Evolutionary conservation across 2,329 filamentous ascomycete species (phyloP).

Genomic region (Zarea fungicola): DNA sequence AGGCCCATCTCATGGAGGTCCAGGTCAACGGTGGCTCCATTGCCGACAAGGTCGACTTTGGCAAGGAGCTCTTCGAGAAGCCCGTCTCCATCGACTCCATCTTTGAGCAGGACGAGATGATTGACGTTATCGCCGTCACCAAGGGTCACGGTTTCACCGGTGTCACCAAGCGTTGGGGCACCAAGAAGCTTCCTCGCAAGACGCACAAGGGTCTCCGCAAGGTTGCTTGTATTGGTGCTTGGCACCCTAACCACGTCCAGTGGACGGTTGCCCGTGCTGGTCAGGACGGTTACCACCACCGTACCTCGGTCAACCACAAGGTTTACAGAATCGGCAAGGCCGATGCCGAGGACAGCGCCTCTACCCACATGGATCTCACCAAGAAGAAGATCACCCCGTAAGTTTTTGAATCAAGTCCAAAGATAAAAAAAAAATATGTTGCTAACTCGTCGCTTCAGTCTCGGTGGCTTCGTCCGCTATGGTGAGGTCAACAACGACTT

Average conservation of each 20-base stretch:
- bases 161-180: constrained; percentile 97
- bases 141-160: constrained; percentile 98
- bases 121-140: constrained; percentile 98
- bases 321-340: constrained; percentile 97
- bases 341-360: constrained; percentile 82
- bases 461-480: constrained; percentile 99
- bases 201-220: constrained; percentile 99
- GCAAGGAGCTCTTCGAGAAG: constrained; percentile 97
- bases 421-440: not conserved
- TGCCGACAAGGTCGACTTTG: constrained; percentile 95
- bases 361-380: constrained; percentile 92
- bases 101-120: constrained; percentile 99
- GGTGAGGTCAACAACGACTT: constrained; percentile 99
- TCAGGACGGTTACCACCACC: constrained; percentile 99
- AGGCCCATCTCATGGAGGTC: constrained; percentile 99
- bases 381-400: constrained; percentile 99
- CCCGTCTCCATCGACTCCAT: constrained; percentile 85
- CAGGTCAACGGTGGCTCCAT: constrained; percentile 98
- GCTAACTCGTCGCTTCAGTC: constrained; percentile 46
- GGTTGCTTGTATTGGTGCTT: constrained; percentile 99
- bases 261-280: constrained; percentile 99
- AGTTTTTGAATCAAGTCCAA: constrained; percentile 38
- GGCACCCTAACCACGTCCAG: constrained; percentile 99
- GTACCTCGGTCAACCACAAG: constrained; percentile 99
- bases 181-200: constrained; percentile 99